Evolutionary conservation across 176 grass and related monocot genomes (phyloP).

Genomic region (Pharus latifolius): DNA sequence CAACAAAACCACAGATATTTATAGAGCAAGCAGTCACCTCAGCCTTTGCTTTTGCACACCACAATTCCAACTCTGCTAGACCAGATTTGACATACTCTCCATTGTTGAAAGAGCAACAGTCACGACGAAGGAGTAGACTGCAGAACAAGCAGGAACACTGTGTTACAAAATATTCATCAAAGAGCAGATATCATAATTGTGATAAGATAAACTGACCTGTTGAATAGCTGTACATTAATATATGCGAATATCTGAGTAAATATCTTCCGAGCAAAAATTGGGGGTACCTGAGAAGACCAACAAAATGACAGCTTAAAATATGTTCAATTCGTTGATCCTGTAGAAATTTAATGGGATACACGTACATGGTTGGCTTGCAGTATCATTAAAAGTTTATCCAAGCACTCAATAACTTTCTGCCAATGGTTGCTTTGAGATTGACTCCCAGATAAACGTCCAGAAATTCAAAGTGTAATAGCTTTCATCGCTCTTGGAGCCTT

Average conservation of each 20-base stretch:
- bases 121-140: slow-evolving; percentile 85
- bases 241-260: slow-evolving; percentile 90
- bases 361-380: slow-evolving; percentile 87
- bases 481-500: slow-evolving; percentile 98
- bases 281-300: slow-evolving; percentile 44
- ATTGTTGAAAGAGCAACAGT: slow-evolving; percentile 97
- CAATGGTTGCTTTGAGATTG: slow-evolving; percentile 83
- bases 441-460: slow-evolving; percentile 58
- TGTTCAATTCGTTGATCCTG: too few relatives aligned
- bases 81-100: slow-evolving; percentile 92
- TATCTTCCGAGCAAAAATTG: slow-evolving; percentile 74
- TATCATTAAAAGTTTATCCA: slow-evolving; percentile 63
- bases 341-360: too few relatives aligned
- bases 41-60: slow-evolving; percentile 73
- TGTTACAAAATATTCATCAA: background rate
- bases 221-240: slow-evolving; percentile 90
- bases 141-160: slow-evolving; percentile 19
- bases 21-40: slow-evolving; percentile 44
- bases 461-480: slow-evolving; percentile 58
- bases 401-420: slow-evolving; percentile 77
- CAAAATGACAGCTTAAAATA: too few relatives aligned
- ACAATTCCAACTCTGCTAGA: slow-evolving; percentile 81
- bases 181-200: background rate
- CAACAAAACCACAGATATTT: background rate
- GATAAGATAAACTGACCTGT: slow-evolving; percentile 45